These are phyloP conservation scores for Yamadazyma laniorum DNA, from an alignment of 805 yeast species.

Conservation along the genomic window DNA sequence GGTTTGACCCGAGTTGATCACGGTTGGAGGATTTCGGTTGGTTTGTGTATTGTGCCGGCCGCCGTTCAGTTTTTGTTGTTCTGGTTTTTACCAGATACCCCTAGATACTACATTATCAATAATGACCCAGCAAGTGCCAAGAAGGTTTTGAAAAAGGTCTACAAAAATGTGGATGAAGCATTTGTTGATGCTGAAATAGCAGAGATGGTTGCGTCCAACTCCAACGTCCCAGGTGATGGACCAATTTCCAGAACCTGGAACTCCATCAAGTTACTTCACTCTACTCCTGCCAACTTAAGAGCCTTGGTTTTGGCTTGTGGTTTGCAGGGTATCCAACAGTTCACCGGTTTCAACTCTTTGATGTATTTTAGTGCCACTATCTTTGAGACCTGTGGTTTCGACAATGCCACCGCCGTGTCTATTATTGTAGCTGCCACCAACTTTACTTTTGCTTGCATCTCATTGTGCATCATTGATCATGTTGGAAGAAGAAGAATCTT, in stretches of 20 bases:
- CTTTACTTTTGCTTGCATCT: constrained; percentile 81
- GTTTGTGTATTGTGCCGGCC: constrained; percentile 86
- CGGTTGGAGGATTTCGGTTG: constrained; percentile 94
- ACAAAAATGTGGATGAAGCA: constrained; percentile 60
- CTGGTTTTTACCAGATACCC: constrained; percentile 91
- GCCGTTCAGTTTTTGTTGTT: constrained; percentile 73
- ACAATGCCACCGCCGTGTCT: constrained; percentile 91
- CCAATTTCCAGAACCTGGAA: constrained; percentile 54
- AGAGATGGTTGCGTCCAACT: constrained; percentile 54
- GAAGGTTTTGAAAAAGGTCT: constrained; percentile 60
- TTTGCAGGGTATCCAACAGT: constrained; percentile 93
- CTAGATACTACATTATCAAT: constrained; percentile 79
- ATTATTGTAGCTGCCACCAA: constrained; percentile 92
- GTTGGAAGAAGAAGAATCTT: constrained; percentile 87
- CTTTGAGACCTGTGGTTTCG: constrained; percentile 86
- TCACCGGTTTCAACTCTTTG: constrained; percentile 93
- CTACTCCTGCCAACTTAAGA: constrained; percentile 75
- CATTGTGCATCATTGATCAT: constrained; percentile 81
- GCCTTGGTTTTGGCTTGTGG: constrained; percentile 91
- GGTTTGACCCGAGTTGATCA: constrained; percentile 69
- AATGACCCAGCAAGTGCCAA: constrained; percentile 65
- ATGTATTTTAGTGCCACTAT: constrained; percentile 95
- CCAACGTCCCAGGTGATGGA: constrained; percentile 39
- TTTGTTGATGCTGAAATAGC: constrained; percentile 64
- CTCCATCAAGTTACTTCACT: constrained; percentile 62